phyloP scores from a whole-genome alignment of 495 filamentous ascomycete genomes.

The Parachaetomium inaequale region DNA sequence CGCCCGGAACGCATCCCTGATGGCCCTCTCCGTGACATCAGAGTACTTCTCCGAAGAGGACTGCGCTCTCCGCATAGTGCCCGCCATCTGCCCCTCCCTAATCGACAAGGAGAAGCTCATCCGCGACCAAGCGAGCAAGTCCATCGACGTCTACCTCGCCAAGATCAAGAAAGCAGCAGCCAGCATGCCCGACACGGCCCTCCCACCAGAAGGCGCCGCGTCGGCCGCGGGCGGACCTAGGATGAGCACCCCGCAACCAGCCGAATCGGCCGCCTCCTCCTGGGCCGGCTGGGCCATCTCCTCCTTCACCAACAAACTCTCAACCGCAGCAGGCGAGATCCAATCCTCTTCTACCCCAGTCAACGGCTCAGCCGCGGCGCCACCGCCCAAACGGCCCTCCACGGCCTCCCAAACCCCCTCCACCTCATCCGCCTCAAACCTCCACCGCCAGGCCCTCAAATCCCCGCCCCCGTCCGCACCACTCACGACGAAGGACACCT shows the following conservation, averaged over 20 bases:
- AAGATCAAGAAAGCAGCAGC: constrained; percentile 72
- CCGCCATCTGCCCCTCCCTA: constrained; percentile 70
- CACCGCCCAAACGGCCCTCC: constrained; percentile 22
- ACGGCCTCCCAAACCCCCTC: constrained; percentile 37
- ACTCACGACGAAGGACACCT: constrained; percentile 40
- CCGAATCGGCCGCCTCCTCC: constrained; percentile 45
- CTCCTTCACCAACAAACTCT: constrained; percentile 94
- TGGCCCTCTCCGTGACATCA: constrained; percentile 78
- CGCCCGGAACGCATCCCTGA: constrained; percentile 79
- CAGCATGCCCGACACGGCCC: constrained; percentile 74
- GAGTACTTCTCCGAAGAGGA: constrained; percentile 90
- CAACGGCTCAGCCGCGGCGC: constrained; percentile 26
- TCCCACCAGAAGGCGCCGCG: constrained; percentile 50
- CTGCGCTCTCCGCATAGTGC: constrained; percentile 77
- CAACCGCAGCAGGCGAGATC: constrained; percentile 80
- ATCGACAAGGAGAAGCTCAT: constrained; percentile 91
- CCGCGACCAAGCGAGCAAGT: constrained; percentile 87
- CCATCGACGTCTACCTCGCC: constrained; percentile 82
- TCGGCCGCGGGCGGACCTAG: constrained; percentile 48
- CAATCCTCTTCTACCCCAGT: constrained; percentile 37
- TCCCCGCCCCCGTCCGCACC: constrained; percentile 44
- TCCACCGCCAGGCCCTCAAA: constrained; percentile 52
- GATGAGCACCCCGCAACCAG: constrained; percentile 68
- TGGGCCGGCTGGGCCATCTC: constrained; percentile 99
- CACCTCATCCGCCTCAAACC: constrained; percentile 48